A percentile compares a stretch with the other conserved stretches of the same genome.
Conservation (phyloP, 495 filamentous ascomycete species). For the Penicillium daleae region DNA sequence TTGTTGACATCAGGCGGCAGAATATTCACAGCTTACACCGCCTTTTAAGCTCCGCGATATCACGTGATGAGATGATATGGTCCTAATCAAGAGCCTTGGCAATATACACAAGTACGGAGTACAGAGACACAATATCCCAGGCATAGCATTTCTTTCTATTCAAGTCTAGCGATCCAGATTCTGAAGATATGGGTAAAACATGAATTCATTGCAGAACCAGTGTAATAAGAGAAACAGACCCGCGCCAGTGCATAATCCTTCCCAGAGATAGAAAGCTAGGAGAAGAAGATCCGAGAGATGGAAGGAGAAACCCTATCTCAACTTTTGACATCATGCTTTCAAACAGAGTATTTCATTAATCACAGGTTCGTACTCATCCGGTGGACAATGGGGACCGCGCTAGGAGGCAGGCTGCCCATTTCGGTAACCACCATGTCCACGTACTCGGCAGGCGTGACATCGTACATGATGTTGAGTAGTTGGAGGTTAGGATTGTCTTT, state of each 20-base stretch:
- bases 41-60: background rate
- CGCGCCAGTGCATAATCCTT: constrained; percentile 2
- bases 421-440: constrained; percentile 90
- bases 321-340: constrained; percentile 10
- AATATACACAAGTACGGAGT: background rate
- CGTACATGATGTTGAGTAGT: constrained; percentile 85
- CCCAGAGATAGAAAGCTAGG: background rate
- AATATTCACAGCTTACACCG: constrained; percentile 1
- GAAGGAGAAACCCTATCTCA: background rate
- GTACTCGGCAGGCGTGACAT: constrained; percentile 89
- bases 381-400: constrained; percentile 66
- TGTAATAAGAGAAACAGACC: background rate
- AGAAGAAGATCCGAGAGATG: background rate
- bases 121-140: background rate
- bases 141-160: background rate
- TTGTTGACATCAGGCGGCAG: constrained; percentile 10
- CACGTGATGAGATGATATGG: background rate
- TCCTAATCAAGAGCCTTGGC: background rate
- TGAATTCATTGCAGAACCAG: background rate
- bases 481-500: constrained; percentile 64
- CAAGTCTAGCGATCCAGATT: background rate
- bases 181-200: background rate
- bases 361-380: constrained; percentile 53
- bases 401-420: constrained; percentile 84
- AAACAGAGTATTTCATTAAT: constrained; percentile 12